These are phyloP conservation scores for Ustanciosporium gigantosporum DNA, from an alignment of 1,284 basidiomycete species.

Conservation along the genomic window DNA sequence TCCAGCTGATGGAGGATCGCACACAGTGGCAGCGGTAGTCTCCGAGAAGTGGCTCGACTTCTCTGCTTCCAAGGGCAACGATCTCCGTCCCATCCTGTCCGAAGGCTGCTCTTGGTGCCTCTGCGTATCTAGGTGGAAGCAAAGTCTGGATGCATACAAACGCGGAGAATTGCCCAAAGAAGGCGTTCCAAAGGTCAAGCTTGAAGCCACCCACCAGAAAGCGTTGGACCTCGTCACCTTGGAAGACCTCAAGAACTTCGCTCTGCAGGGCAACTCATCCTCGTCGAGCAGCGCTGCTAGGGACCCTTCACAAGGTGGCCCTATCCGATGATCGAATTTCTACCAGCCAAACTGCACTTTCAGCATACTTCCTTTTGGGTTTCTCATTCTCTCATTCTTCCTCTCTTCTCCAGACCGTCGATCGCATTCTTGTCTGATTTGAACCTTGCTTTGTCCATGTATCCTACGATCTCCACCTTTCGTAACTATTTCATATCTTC, in stretches of 20 bases:
- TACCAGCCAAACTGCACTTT: no score
- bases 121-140: slow-evolving; percentile 63
- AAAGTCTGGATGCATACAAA: slow-evolving; percentile 76
- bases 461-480: no score
- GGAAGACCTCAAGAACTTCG: slow-evolving; percentile 33
- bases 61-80: slow-evolving; percentile 47
- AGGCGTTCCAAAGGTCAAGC: slow-evolving; percentile 40
- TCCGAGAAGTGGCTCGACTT: slow-evolving; percentile 38
- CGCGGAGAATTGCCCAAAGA: slow-evolving; percentile 73
- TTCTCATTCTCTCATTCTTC: no score
- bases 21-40: slow-evolving; percentile 47
- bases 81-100: slow-evolving; percentile 39
- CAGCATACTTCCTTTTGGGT: no score
- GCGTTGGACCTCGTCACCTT: slow-evolving; percentile 30
- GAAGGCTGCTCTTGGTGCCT: slow-evolving; percentile 49
- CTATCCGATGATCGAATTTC: slow-evolving; percentile 15
- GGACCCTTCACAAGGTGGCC: slow-evolving; percentile 25
- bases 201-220: slow-evolving; percentile 38
- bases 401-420: no score
- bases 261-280: slow-evolving; percentile 1
- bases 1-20: slow-evolving; percentile 36
- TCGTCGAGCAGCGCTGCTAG: not conserved
- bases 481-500: no score
- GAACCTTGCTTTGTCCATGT: no score
- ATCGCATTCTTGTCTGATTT: no score